These are phyloP conservation scores for Neolecta irregularis DNA, from an alignment of 1,139 yeast species.

Conservation along the genomic window DNA sequence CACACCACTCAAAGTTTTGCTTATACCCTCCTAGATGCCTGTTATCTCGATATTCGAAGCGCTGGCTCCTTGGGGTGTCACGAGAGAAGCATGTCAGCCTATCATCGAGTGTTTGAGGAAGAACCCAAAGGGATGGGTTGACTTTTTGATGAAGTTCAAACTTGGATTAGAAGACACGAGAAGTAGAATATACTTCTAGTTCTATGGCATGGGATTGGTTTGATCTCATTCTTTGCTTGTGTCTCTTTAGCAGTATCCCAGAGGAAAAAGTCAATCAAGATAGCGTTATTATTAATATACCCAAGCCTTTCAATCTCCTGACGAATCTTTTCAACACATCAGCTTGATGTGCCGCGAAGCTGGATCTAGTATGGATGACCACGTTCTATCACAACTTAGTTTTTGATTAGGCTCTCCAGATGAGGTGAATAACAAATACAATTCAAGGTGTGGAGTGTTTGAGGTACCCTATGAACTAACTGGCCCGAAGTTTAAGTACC, in stretches of 20 bases:
- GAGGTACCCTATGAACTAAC: too few relatives aligned
- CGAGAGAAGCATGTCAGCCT: conserved; percentile 42
- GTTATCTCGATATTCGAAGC: too few relatives aligned
- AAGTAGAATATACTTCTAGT: too few relatives aligned
- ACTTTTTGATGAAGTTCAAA: conserved; percentile 57
- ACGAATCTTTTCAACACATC: too few relatives aligned
- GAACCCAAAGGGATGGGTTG: conserved; percentile 44
- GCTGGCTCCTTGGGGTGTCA: too few relatives aligned
- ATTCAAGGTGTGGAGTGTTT: conserved; percentile 26
- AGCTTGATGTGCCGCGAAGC: conserved; percentile 29
- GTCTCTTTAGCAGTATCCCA: too few relatives aligned
- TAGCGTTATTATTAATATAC: conserved; percentile 24
- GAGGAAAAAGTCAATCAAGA: too few relatives aligned
- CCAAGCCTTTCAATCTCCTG: conserved; percentile 25
- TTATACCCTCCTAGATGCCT: too few relatives aligned
- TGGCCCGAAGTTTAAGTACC: too few relatives aligned
- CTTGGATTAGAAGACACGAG: conserved; percentile 71
- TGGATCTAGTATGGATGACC: conserved; percentile 28
- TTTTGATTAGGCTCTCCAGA: conserved; percentile 18
- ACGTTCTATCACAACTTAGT: conserved; percentile 17
- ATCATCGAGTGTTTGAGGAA: conserved; percentile 50
- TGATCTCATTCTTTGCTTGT: too few relatives aligned
- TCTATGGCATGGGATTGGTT: too few relatives aligned
- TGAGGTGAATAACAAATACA: conserved; percentile 25
- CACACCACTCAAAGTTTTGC: too few relatives aligned